A percentile compares a stretch with the other conserved stretches of the same genome.
phyloP scores from a whole-genome alignment of 805 yeast species.

The Barnettozyma populi region DNA sequence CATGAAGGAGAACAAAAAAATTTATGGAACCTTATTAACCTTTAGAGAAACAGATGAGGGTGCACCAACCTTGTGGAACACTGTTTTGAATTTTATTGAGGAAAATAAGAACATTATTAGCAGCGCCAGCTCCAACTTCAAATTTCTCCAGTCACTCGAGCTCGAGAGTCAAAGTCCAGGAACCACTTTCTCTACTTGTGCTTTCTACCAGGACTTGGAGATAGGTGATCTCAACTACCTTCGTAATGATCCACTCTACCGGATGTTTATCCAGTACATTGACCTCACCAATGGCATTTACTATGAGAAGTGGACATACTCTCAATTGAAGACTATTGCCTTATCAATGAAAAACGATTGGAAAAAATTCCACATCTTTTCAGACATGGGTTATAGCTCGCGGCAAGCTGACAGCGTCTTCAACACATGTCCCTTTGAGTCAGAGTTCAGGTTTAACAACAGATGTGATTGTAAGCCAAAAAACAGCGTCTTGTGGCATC shows the following conservation, averaged over 20 bases:
- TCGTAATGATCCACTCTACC: constrained; percentile 58
- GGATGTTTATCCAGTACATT: constrained; percentile 59
- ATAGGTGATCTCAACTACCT: constrained; percentile 70
- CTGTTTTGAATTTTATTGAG: constrained; percentile 9
- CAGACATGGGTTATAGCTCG: constrained; percentile 76
- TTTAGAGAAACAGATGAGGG: constrained; percentile 58
- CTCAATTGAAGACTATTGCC: constrained; percentile 62
- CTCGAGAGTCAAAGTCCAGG: constrained; percentile 30
- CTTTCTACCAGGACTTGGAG: constrained; percentile 87
- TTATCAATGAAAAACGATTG: constrained; percentile 66
- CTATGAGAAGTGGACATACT: constrained; percentile 72
- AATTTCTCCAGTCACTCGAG: constrained; percentile 1
- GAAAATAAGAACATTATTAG: constrained; percentile 25
- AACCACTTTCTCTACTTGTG: constrained; percentile 66
- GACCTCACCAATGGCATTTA: constrained; percentile 80
- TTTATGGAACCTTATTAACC: constrained; percentile 70
- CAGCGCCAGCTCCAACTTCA: background rate
- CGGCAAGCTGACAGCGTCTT: constrained; percentile 72
- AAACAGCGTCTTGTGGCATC: constrained; percentile 69
- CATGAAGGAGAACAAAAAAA: constrained; percentile 51
- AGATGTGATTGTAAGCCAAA: constrained; percentile 71
- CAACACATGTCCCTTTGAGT: constrained; percentile 75
- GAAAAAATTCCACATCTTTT: constrained; percentile 70
- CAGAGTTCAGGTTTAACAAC: constrained; percentile 44
- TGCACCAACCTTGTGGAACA: constrained; percentile 43